These are phyloP conservation scores for Chalaropsis ovoidea DNA, from an alignment of 2,329 filamentous ascomycete species.

Conservation along the genomic window DNA sequence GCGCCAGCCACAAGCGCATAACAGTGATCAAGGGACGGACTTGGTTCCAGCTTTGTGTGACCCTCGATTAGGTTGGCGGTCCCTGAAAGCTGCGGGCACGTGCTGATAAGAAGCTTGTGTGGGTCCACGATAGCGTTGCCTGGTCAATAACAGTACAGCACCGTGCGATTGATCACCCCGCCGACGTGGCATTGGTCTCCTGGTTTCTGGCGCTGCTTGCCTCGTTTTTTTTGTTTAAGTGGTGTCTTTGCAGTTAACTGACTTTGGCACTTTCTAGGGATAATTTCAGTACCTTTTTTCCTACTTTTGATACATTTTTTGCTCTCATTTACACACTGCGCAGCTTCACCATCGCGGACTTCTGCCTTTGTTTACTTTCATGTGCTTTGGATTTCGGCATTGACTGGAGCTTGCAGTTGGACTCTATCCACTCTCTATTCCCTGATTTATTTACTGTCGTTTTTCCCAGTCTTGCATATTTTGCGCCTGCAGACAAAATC, in stretches of 20 bases:
- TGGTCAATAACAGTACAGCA: constrained; percentile 17
- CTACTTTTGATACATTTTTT: background rate
- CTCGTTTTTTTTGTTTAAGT: constrained; percentile 18
- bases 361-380: constrained; percentile 14
- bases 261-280: constrained; percentile 2
- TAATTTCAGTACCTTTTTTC: constrained; percentile 7
- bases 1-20: background rate
- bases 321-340: background rate
- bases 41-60: background rate
- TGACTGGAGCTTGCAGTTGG: background rate
- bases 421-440: constrained; percentile 7
- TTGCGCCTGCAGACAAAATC: background rate
- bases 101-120: constrained; percentile 14
- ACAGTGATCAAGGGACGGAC: background rate
- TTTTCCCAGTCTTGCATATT: background rate
- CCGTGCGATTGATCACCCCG: constrained; percentile 20
- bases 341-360: background rate
- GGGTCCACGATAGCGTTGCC: constrained; percentile 19
- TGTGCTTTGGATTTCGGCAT: background rate
- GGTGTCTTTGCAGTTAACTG: background rate
- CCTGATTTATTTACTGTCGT: constrained; percentile 9
- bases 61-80: background rate
- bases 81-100: background rate
- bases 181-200: constrained; percentile 21
- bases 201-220: constrained; percentile 8